Base-by-base conservation (phyloP, 768 basidiomycete genomes). In the Russula griseocarnosa region DNA sequence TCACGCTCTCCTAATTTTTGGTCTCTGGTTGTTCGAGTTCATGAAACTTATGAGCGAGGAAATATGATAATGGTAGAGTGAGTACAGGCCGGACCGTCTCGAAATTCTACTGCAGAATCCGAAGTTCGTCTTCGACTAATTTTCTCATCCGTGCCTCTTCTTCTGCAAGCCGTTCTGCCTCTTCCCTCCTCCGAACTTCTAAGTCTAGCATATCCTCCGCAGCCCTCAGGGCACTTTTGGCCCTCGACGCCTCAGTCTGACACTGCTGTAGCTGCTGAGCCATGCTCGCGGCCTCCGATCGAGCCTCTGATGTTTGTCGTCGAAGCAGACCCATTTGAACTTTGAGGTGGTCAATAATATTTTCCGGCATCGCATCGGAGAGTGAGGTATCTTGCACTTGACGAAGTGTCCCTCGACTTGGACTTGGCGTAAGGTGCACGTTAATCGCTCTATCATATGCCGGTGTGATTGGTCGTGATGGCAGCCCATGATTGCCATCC, bases 261-360 rank as follows among this genome's bases (percentile, higher is more conserved):
- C 82, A 84, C 64, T 84, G 82, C 10, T 82, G 77, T n/a, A 92
- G 78, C 70, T 90, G 85, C 70, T 88, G 87, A 20, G 87, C 82
- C 65, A 92, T 78, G 62, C 83, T 79, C 58, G 85, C 74, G 3
- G 86, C 86, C 32, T 84, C 79, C 6, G 83, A 83, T 61, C 86
- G 80, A 7, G 87, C 86, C 66, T 90, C 86, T 24, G 86, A 80
- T 20, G 87, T 82, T 71, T 88, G 86, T 60, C 83, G 80, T 53
- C 86, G 82, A 60, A 91, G 76, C 44, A 73, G 79, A 10, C 79
- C 80, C 71, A 89, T 80, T 74, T 92, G 88, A 69, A 81, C 79
- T 70, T 84, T 81, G 75, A 90, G 79, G 50, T 81, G 82, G 60
- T 88, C 86, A 59, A 90, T 74, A 5, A 80, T 73, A 55, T 77